Base-by-base conservation (phyloP, 345 rosid genomes). In the Arabidopsis suecica region DNA sequence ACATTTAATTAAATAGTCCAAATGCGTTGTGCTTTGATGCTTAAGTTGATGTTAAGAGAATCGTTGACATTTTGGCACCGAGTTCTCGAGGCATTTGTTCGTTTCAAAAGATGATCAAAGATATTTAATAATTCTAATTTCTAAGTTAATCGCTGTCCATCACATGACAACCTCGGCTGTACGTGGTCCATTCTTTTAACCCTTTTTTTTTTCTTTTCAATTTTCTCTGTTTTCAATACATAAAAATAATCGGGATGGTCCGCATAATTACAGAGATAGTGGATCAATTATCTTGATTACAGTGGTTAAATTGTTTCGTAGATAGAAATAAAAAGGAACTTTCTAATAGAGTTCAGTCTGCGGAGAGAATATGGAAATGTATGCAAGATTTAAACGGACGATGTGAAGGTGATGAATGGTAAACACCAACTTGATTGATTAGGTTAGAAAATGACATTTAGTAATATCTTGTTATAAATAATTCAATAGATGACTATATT, bases 51-150 rank as follows among this genome's bases (percentile, higher is more conserved):
- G 62, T 71, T 40, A 71, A 64, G 45, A 57, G 72, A 71, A 71
- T 71, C 72, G 76, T 77, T 77, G 80, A 77, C 80, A 77, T 77
- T 65, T 57, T 71, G 72, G 76, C 71, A 77, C 61, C 57, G 67
- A 65, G 62, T 65, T 71, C 80, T 77, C 72, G 38, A 71, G 80
- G 72, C 76, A 71, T 77, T 65, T 64, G 40, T 71, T 65, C 72
- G 55, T 69, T 71, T 58, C 56, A 65, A 71, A 70, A 71, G 47
- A 65, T 36, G 18, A 65, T 57, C 20, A 69, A 50, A 25, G 48
- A 54, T 53, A 69, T 45, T 38, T 28, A 2, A 63, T 53, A 69
- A 54, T 38, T 16, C 18, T 70, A 41, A 63, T 61, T 25, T 63
- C 13, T 36, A 22, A 42, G 40, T 61, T 47, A 28, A 37, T 70